A percentile compares a stretch with the other conserved stretches of the same genome.
These are phyloP conservation scores for Penicillium sp. DNA, from an alignment of 2,329 filamentous ascomycete genomes.

Conservation along the genomic window DNA sequence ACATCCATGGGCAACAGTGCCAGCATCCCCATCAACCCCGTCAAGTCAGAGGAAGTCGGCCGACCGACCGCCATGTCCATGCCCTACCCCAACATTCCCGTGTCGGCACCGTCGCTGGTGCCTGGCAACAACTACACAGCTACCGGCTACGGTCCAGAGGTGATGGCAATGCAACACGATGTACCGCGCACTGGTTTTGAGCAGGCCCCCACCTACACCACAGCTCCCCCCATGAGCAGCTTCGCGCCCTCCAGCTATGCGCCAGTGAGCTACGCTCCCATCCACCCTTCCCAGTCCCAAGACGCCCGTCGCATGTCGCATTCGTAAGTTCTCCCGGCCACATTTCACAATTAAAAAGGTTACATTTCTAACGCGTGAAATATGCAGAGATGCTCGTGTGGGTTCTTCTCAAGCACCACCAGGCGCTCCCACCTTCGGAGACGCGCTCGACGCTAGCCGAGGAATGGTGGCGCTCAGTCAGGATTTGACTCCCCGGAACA, in stretches of 20 bases:
- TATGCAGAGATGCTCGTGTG: slow-evolving; percentile 36
- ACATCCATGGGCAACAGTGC: slow-evolving; percentile 63
- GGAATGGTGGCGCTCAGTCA: slow-evolving; percentile 96
- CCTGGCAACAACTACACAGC: slow-evolving; percentile 66
- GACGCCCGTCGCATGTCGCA: slow-evolving; percentile 73
- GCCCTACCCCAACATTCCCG: slow-evolving; percentile 70
- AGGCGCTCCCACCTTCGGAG: slow-evolving; percentile 69
- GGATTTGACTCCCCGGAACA: slow-evolving; percentile 82
- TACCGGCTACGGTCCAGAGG: slow-evolving; percentile 62
- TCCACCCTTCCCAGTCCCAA: slow-evolving; percentile 54
- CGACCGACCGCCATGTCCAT: slow-evolving; percentile 65
- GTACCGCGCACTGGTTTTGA: slow-evolving; percentile 73
- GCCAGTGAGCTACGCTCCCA: slow-evolving; percentile 70
- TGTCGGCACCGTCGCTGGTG: slow-evolving; percentile 71
- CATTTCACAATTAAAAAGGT: background rate
- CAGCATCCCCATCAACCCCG: slow-evolving; percentile 56
- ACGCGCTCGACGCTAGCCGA: slow-evolving; percentile 87
- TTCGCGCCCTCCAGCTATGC: slow-evolving; percentile 73
- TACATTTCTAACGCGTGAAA: slow-evolving; percentile 17
- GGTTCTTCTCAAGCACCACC: slow-evolving; percentile 50
- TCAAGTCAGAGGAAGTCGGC: slow-evolving; percentile 57
- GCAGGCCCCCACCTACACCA: slow-evolving; percentile 67
- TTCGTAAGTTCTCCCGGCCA: slow-evolving; percentile 63
- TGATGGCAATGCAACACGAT: slow-evolving; percentile 74
- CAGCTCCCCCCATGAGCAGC: slow-evolving; percentile 69